phyloP scores from a whole-genome alignment of 495 filamentous ascomycete genomes.

The Neurospora sp. region DNA sequence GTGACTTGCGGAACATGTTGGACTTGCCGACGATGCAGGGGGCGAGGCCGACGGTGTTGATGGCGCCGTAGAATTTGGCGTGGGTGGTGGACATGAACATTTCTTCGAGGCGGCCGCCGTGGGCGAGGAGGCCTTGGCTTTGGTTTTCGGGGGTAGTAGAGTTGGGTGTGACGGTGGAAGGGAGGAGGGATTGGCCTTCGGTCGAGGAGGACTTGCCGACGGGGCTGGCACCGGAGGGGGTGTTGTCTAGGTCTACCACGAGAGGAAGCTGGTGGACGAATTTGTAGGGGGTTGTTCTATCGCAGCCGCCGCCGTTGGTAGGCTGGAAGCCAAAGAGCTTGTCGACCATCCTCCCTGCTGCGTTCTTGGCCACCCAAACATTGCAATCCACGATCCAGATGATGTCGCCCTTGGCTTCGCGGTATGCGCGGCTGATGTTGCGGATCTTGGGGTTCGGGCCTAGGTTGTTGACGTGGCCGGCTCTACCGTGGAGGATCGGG shows the following conservation, averaged over 20 bases:
- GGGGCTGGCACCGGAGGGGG: slow-evolving; percentile 9
- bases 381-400: slow-evolving; percentile 97
- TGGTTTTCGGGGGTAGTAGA: neutral
- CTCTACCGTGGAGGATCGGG: slow-evolving; percentile 49
- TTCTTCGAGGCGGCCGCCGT: slow-evolving; percentile 83
- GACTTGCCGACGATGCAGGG: slow-evolving; percentile 96
- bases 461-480: slow-evolving; percentile 46
- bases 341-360: slow-evolving; percentile 78
- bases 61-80: slow-evolving; percentile 96
- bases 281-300: slow-evolving; percentile 56
- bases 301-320: slow-evolving; percentile 11
- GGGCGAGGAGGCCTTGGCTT: slow-evolving; percentile 12
- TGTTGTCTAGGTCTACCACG: slow-evolving; percentile 56
- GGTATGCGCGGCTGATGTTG: slow-evolving; percentile 88
- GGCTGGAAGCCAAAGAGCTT: slow-evolving; percentile 59
- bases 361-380: slow-evolving; percentile 76
- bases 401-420: slow-evolving; percentile 87
- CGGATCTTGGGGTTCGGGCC: slow-evolving; percentile 98
- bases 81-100: slow-evolving; percentile 89
- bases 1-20: slow-evolving; percentile 93
- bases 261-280: slow-evolving; percentile 94
- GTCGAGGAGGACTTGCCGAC: neutral
- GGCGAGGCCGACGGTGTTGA: slow-evolving; percentile 84
- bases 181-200: slow-evolving; percentile 10
- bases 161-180: neutral